phyloP scores from a whole-genome alignment of 495 filamentous ascomycete species.

The Penicillium egyptiacum region DNA sequence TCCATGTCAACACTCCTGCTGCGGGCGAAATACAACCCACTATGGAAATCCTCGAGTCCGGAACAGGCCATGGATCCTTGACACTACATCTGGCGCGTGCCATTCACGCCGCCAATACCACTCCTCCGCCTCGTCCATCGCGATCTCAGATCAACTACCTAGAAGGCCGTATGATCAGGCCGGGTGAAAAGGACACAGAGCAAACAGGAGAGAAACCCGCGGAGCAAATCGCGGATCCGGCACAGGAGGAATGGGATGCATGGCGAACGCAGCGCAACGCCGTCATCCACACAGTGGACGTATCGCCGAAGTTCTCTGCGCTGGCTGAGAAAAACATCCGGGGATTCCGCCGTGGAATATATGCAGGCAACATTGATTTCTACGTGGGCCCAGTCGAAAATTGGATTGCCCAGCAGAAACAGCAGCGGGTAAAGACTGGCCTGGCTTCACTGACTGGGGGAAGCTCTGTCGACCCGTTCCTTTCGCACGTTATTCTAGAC shows the following conservation, averaged over 20 bases:
- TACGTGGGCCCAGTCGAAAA: conserved; percentile 62
- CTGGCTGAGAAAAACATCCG: conserved; percentile 60
- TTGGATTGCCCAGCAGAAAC: conserved; percentile 58
- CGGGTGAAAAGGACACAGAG: conserved; percentile 24
- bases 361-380: conserved; percentile 66
- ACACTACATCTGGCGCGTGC: conserved; percentile 73
- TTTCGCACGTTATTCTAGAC: conserved; percentile 68
- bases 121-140: conserved; percentile 35
- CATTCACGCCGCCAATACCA: conserved; percentile 69
- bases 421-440: conserved; percentile 27
- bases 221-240: conserved; percentile 11
- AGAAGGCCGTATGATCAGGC: conserved; percentile 26
- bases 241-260: conserved; percentile 37
- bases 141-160: conserved; percentile 41
- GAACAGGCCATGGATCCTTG: conserved; percentile 75
- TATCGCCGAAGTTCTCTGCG: conserved; percentile 54
- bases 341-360: conserved; percentile 69
- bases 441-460: conserved; percentile 16
- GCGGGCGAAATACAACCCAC: conserved; percentile 24
- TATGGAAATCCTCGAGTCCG: conserved; percentile 76
- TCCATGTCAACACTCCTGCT: conserved; percentile 55
- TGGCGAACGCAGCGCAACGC: conserved; percentile 59
- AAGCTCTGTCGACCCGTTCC: conserved; percentile 52
- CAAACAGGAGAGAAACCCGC: conserved; percentile 3
- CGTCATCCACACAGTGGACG: conserved; percentile 70